Evolutionary conservation across 208 protist genomes (phyloP), one percentile per base, ranked within the genome.

Genomic region (Herpetomonas muscarum): DNA sequence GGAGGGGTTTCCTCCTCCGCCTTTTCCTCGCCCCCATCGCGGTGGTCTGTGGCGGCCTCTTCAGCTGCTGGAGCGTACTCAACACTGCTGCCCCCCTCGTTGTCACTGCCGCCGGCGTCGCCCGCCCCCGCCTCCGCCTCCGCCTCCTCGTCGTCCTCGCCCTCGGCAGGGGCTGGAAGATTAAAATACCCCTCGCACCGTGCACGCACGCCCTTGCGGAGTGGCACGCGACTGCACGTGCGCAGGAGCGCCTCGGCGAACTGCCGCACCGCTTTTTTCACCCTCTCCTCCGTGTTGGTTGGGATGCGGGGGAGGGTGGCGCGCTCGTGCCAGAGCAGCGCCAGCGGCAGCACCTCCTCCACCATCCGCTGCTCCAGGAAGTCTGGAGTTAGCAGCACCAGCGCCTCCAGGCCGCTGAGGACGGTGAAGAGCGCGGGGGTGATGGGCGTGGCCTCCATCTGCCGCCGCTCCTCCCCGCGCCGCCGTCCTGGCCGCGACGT

Each of bases 321-420:
- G 0, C 83, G 75, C 69, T 91, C 80, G 64, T 90, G 80, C 85
- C 88, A 95, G 15, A 86, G 69, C 29, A 82, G 50, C 26, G 73
- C 73, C 39, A 88, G 36, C 17, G 85, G 85, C 29, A 91, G 64
- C 21, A 95, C 82, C 58, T 92, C 88, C 0, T 77, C 64, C 30
- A 92, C 83, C 55, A 87, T 81, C 3, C 88, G 79, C 36, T 74
- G 61, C 22, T 65, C 31, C 22, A 95, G 69, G 50, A 95, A 95
- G 44, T 91, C 75, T 9, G 49, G 45, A 3, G 83, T 70, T 1
- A 92, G 53, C 0, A 71, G 45, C 51, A 79, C 65, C 19, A 95
- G 74, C 26, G 70, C 70, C 53, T 79, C 66, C 0, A 92, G 53
- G 0, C 78, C 88, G 10, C 61, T 59, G 3, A 95, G 61, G 17